These are phyloP conservation scores for Yamadazyma kitorensis DNA, from an alignment of 805 yeast genomes.

Conservation along the genomic window DNA sequence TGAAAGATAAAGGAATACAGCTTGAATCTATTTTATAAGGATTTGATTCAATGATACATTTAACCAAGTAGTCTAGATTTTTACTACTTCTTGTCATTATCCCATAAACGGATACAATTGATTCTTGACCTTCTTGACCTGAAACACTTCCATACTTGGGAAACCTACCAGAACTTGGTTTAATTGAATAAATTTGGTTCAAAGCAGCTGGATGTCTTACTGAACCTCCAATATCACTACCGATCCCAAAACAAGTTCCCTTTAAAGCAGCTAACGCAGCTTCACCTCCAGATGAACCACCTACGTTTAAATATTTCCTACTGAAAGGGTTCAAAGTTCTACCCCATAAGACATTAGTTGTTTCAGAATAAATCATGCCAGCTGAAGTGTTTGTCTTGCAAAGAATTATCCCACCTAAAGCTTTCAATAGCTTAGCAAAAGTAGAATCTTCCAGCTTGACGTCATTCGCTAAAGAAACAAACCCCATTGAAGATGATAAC, in stretches of 20 bases:
- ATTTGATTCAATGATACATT: constrained; percentile 48
- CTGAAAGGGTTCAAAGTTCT: constrained; percentile 46
- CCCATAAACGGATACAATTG: constrained; percentile 66
- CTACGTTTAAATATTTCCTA: constrained; percentile 36
- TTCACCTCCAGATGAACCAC: constrained; percentile 58
- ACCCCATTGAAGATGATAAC: constrained; percentile 48
- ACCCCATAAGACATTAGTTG: constrained; percentile 45
- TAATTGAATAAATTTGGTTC: constrained; percentile 40
- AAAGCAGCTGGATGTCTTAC: constrained; percentile 47
- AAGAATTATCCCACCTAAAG: constrained; percentile 52
- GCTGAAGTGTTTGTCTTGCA: constrained; percentile 55
- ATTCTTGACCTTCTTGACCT: constrained; percentile 60
- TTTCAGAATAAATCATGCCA: constrained; percentile 50
- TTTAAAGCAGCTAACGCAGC: constrained; percentile 44
- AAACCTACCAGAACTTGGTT: constrained; percentile 43
- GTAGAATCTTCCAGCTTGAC: constrained; percentile 35
- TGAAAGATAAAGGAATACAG: constrained; percentile 51
- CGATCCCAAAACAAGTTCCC: constrained; percentile 53
- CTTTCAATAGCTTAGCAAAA: constrained; percentile 38
- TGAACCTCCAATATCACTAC: constrained; percentile 55
- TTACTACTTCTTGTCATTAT: constrained; percentile 62
- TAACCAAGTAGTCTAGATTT: constrained; percentile 51
- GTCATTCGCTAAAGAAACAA: constrained; percentile 40
- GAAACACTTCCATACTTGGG: constrained; percentile 29
- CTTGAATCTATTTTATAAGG: constrained; percentile 56